Percentiles rank a stretch among this genome's conserved stretches.
Conservation (phyloP, 306 rosid genomes). For the Trifolium dubium region DNA sequence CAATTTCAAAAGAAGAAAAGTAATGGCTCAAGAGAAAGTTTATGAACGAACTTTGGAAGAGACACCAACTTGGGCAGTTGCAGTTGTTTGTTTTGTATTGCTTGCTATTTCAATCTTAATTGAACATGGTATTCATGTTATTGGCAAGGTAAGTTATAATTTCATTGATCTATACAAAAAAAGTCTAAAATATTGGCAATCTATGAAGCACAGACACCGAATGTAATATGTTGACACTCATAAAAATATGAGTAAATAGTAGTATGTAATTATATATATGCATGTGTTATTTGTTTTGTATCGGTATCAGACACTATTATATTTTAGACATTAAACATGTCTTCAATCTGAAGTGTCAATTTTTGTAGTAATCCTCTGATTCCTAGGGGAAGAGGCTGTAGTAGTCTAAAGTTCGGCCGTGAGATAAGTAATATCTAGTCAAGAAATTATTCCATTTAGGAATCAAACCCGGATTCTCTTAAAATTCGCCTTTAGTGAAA, state of each 20-base stretch:
- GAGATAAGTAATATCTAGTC: no score
- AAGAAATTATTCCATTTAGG: no score
- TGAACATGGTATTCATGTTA: constrained; percentile 63
- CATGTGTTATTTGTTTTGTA: not conserved
- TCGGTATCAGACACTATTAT: not conserved
- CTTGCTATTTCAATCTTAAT: constrained; percentile 64
- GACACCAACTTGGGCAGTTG: constrained; percentile 90
- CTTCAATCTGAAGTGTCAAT: not conserved
- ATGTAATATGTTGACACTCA: no score
- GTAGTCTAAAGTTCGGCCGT: no score
- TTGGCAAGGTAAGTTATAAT: constrained; percentile 50
- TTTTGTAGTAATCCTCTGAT: no score
- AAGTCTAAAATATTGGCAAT: not conserved
- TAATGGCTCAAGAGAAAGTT: constrained; percentile 21
- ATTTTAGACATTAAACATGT: not conserved
- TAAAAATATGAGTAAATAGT: not conserved
- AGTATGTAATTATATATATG: not conserved
- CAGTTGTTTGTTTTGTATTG: constrained; percentile 71
- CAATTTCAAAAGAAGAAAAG: not conserved
- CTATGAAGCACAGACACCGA: not conserved
- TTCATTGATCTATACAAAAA: not conserved
- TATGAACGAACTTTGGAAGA: constrained; percentile 49
- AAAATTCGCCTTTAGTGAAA: no score
- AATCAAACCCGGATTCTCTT: no score
- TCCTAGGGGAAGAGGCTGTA: no score